phyloP scores from a whole-genome alignment of 768 basidiomycete species.

The Gloeophyllum trabeum region DNA sequence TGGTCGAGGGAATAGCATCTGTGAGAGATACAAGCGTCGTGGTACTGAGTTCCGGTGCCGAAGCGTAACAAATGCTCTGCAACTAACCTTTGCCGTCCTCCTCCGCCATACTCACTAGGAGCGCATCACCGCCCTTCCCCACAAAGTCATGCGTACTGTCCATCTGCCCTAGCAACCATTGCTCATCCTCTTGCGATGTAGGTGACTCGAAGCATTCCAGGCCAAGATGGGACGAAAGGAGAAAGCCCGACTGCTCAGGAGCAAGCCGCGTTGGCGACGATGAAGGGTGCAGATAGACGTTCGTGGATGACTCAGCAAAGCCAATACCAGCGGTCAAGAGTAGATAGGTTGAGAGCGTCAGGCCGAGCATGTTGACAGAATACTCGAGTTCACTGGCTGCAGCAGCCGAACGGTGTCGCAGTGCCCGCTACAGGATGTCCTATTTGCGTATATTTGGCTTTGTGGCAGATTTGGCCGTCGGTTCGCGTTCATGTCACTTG shows the following conservation, averaged over 20 bases:
- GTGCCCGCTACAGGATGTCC: too few relatives aligned
- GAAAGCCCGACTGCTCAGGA: conserved; percentile 34
- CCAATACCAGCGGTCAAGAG: too few relatives aligned
- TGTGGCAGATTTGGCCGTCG: too few relatives aligned
- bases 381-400: too few relatives aligned
- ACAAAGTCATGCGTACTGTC: conserved; percentile 37
- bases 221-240: conserved; percentile 59
- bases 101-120: conserved; percentile 49
- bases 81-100: conserved; percentile 41
- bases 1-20: conserved; percentile 49
- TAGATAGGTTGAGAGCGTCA: too few relatives aligned
- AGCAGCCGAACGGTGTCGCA: too few relatives aligned
- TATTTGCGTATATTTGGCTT: too few relatives aligned
- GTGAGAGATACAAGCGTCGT: conserved; percentile 2
- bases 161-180: conserved; percentile 11
- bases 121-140: conserved; percentile 38
- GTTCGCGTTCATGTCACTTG: too few relatives aligned
- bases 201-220: conserved; percentile 53
- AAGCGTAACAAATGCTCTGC: neutral
- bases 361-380: too few relatives aligned
- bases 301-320: too few relatives aligned
- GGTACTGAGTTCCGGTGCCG: neutral
- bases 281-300: neutral
- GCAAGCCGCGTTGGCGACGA: neutral
- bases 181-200: conserved; percentile 18